These are phyloP conservation scores for Penicillium sp. DNA, from an alignment of 2,329 filamentous ascomycete genomes.

Conservation along the genomic window DNA sequence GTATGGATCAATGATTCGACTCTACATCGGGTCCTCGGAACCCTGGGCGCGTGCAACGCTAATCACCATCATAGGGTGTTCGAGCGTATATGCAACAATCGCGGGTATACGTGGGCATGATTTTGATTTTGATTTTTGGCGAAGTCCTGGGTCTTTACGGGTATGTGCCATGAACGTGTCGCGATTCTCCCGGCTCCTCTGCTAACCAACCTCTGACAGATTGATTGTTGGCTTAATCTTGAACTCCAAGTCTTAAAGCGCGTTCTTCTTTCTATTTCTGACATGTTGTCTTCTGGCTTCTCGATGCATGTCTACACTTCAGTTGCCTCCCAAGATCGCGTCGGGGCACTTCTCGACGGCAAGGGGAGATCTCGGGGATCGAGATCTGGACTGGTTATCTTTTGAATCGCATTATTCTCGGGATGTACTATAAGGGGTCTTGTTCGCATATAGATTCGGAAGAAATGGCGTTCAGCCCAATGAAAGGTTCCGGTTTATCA, in stretches of 20 bases:
- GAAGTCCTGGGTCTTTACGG: conserved; percentile 96
- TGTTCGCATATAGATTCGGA: conserved; percentile 18
- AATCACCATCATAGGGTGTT: conserved; percentile 54
- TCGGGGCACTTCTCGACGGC: not conserved
- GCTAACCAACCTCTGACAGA: conserved; percentile 44
- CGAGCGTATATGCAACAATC: conserved; percentile 95
- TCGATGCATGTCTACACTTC: conserved; percentile 2
- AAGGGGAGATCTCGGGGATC: conserved; percentile 4
- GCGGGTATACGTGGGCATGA: conserved; percentile 96
- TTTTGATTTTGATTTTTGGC: conserved; percentile 95
- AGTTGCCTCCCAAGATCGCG: conserved; percentile 2
- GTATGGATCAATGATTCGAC: conserved; percentile 44
- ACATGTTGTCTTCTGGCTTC: not conserved
- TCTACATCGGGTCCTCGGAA: too few species aligned
- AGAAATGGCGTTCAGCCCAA: conserved; percentile 10
- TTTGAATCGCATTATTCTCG: conserved; percentile 11
- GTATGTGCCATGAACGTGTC: conserved; percentile 48
- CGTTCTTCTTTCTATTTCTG: conserved; percentile 3
- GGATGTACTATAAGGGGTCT: conserved; percentile 19
- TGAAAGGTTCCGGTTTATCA: conserved; percentile 21
- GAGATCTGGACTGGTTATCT: conserved; percentile 12
- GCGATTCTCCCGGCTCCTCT: not conserved
- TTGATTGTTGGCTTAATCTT: conserved; percentile 90
- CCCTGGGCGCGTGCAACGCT: too few species aligned
- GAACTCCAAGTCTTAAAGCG: conserved; percentile 63